Conservation (phyloP, 805 yeast species). For the Cyberlindnera euphorbiiphila region DNA sequence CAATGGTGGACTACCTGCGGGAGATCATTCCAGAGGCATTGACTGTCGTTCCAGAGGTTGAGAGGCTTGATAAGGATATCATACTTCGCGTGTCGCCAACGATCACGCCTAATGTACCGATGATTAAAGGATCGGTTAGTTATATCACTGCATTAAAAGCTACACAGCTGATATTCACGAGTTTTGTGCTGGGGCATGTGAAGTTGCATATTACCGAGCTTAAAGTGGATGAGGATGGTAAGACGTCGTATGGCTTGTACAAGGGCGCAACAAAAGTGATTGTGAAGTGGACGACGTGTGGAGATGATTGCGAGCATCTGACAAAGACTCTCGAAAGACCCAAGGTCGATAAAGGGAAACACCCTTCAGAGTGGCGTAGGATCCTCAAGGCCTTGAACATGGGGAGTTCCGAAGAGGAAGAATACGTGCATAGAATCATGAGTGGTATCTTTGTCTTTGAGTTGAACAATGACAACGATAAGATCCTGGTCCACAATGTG, state of each 20-base stretch:
- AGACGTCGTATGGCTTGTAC: slow-evolving; percentile 12
- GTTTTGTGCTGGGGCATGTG: slow-evolving; percentile 48
- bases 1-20: slow-evolving; percentile 45
- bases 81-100: slow-evolving; percentile 54
- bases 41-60: slow-evolving; percentile 40
- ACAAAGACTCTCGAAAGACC: slow-evolving; percentile 9
- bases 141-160: slow-evolving; percentile 57
- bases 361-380: slow-evolving; percentile 5
- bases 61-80: slow-evolving; percentile 42
- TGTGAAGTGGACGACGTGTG: slow-evolving; percentile 56
- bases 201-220: slow-evolving; percentile 44
- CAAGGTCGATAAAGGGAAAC: slow-evolving; percentile 1
- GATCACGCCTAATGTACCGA: slow-evolving; percentile 48
- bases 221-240: slow-evolving; percentile 18
- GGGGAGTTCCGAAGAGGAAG: background rate
- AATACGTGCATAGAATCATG: slow-evolving; percentile 18
- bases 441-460: slow-evolving; percentile 65
- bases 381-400: slow-evolving; percentile 3
- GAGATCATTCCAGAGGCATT: slow-evolving; percentile 48
- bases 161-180: slow-evolving; percentile 48
- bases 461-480: slow-evolving; percentile 49
- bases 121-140: slow-evolving; percentile 49
- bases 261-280: slow-evolving; percentile 43
- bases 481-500: slow-evolving; percentile 58
- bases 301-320: slow-evolving; percentile 49